Percentiles rank a stretch among this genome's conserved stretches.
These are phyloP conservation scores for Tilletia setariae DNA, from an alignment of 1,284 basidiomycete genomes.

Conservation along the genomic window DNA sequence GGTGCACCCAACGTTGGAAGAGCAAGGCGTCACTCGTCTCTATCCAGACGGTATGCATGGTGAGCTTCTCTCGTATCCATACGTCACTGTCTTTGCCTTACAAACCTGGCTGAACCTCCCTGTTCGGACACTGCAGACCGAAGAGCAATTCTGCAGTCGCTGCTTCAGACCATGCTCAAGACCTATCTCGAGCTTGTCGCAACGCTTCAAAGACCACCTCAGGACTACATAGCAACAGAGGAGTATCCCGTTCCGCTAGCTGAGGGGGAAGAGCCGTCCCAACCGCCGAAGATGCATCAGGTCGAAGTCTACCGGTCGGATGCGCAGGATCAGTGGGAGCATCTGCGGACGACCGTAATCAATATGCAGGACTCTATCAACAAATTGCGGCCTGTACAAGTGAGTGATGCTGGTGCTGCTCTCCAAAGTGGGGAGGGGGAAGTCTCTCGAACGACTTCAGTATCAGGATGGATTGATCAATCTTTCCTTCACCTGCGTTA, in stretches of 20 bases:
- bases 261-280: neutral
- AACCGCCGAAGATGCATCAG: neutral
- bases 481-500: neutral
- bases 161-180: slow-evolving; percentile 52
- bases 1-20: slow-evolving; percentile 35
- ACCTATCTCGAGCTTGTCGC: slow-evolving; percentile 44
- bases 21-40: slow-evolving; percentile 41
- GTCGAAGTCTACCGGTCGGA: slow-evolving; percentile 12
- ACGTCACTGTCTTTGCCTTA: neutral
- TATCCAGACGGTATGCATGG: slow-evolving; percentile 23
- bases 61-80: neutral
- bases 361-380: slow-evolving; percentile 51
- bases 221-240: slow-evolving; percentile 30
- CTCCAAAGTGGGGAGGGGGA: too few relatives aligned
- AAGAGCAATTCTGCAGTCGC: slow-evolving; percentile 32
- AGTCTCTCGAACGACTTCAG: neutral
- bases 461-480: neutral
- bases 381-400: slow-evolving; percentile 39
- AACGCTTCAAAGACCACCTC: slow-evolving; percentile 39
- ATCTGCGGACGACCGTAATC: slow-evolving; percentile 47
- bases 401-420: neutral
- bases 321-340: slow-evolving; percentile 34
- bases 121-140: slow-evolving; percentile 2
- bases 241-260: neutral
- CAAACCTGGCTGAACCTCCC: neutral